A percentile compares a stretch with the other conserved stretches of the same genome.
Evolutionary conservation across 2,329 filamentous ascomycete species (phyloP).

Genomic region (Ophiostoma australiae): DNA sequence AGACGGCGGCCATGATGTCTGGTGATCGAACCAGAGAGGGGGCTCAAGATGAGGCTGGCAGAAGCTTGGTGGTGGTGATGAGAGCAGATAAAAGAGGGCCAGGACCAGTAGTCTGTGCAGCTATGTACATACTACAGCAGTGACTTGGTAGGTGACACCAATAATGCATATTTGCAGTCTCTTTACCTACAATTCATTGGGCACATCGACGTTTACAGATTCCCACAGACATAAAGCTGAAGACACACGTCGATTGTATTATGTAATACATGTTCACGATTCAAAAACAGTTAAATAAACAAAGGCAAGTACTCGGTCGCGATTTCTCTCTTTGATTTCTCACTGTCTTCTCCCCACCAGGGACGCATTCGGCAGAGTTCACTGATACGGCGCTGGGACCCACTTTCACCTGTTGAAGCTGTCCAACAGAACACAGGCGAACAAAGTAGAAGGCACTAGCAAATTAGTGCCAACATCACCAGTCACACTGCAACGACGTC

Average conservation of each 20-base stretch:
- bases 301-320: background rate
- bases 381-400: background rate
- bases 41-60: background rate
- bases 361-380: background rate
- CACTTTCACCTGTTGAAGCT: background rate
- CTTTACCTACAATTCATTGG: no score
- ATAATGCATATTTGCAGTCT: no score
- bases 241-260: background rate
- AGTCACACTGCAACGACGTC: background rate
- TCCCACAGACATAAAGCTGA: background rate
- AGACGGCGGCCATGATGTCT: slow-evolving; percentile 23
- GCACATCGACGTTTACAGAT: no score
- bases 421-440: slow-evolving; percentile 18
- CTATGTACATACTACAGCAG: no score
- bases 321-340: background rate
- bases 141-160: no score
- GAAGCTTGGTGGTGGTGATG: background rate
- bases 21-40: background rate
- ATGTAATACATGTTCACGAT: background rate
- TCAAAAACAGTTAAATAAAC: background rate
- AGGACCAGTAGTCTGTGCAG: background rate
- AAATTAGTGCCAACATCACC: slow-evolving; percentile 16
- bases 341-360: background rate
- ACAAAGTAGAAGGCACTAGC: slow-evolving; percentile 24
- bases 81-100: background rate